phyloP scores from a whole-genome alignment of 805 yeast species.

The Deakozyma indianensis region DNA sequence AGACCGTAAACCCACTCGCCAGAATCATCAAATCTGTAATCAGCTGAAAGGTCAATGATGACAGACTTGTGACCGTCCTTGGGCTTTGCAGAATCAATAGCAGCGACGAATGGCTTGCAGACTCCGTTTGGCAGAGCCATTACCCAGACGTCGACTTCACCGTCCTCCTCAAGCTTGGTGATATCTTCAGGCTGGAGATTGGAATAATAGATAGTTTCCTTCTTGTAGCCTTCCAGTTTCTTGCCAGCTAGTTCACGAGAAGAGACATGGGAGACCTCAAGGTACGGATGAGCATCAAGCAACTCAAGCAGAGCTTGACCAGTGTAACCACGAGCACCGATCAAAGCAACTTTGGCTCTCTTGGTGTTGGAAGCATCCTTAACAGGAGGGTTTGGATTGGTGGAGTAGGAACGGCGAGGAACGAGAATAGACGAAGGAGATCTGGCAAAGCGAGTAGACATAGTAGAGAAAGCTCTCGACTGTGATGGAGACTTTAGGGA shows the following conservation, averaged over 20 bases:
- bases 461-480: slow-evolving; percentile 15
- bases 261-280: slow-evolving; percentile 85
- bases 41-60: slow-evolving; percentile 88
- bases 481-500: slow-evolving; percentile 7
- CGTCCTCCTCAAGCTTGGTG: slow-evolving; percentile 54
- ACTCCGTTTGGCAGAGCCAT: slow-evolving; percentile 99
- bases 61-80: slow-evolving; percentile 53
- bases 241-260: slow-evolving; percentile 89
- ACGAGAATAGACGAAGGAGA: slow-evolving; percentile 3
- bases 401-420: slow-evolving; percentile 12
- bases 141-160: slow-evolving; percentile 89
- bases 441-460: not conserved
- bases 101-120: slow-evolving; percentile 42
- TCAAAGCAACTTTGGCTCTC: slow-evolving; percentile 69
- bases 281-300: slow-evolving; percentile 74
- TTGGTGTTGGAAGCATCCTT: slow-evolving; percentile 46
- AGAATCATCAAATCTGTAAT: slow-evolving; percentile 81
- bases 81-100: slow-evolving; percentile 19
- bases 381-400: slow-evolving; percentile 62
- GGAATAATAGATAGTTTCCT: slow-evolving; percentile 63
- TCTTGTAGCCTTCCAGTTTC: slow-evolving; percentile 75
- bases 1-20: slow-evolving; percentile 89
- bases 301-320: slow-evolving; percentile 85
- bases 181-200: slow-evolving; percentile 83
- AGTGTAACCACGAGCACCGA: slow-evolving; percentile 97